A percentile compares a stretch with the other conserved stretches of the same genome.
These are phyloP conservation scores for Lachnellula willkommii DNA, from an alignment of 2,329 filamentous ascomycete genomes.

Conservation along the genomic window DNA sequence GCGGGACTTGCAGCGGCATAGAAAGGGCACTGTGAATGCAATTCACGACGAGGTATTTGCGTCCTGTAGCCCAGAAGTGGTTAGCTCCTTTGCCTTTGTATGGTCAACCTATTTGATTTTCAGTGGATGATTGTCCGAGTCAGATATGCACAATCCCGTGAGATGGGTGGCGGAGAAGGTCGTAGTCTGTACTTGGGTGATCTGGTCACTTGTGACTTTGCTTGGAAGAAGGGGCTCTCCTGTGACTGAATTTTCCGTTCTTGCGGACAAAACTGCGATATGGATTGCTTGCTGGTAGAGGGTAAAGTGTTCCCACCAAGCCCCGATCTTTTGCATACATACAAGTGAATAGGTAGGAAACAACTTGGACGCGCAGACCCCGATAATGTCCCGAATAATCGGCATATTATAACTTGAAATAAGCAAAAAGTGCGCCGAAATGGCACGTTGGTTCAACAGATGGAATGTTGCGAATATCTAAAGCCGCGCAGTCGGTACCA, in stretches of 20 bases:
- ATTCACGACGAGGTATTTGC: too few species aligned
- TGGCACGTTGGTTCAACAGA: too few species aligned
- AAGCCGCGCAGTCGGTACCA: too few species aligned
- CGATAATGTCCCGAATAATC: too few species aligned
- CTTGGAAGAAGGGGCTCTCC: constrained; percentile 10
- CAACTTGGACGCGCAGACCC: too few species aligned
- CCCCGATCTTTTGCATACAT: too few species aligned
- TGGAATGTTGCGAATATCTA: too few species aligned
- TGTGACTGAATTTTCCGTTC: not conserved
- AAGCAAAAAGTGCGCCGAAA: too few species aligned
- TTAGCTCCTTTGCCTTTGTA: constrained; percentile 7
- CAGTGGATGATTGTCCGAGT: constrained; percentile 11
- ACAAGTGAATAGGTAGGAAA: too few species aligned
- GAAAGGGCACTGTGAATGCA: constrained; percentile 16
- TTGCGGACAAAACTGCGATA: constrained; percentile 22
- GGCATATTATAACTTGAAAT: too few species aligned
- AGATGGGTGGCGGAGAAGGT: constrained; percentile 19
- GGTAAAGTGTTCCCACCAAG: too few species aligned
- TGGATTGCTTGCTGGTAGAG: constrained; percentile 4
- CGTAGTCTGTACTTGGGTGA: constrained; percentile 18
- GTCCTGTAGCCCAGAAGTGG: too few species aligned
- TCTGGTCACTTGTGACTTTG: constrained; percentile 21
- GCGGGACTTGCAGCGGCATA: constrained; percentile 11
- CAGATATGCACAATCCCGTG: constrained; percentile 19
- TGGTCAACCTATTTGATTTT: constrained; percentile 16